Evolutionary conservation across 192 early-diverging fungal genomes (phyloP), one percentile per base, ranked within the genome.

Genomic region (Coemansia erecta): DNA sequence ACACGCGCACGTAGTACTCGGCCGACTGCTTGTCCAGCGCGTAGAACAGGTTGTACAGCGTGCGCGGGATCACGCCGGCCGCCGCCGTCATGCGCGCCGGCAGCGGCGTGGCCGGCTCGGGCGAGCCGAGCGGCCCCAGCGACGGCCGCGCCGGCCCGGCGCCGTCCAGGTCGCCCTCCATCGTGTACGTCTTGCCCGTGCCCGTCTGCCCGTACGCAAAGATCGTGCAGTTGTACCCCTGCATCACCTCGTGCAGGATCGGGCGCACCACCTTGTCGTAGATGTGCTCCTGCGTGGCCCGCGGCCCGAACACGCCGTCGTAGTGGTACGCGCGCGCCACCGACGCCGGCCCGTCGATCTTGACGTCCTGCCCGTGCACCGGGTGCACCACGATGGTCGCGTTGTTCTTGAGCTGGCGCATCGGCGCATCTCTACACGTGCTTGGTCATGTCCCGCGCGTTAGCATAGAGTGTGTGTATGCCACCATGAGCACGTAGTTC

Each of bases 171-270:
- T 95, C 87, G 18, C 94, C 94, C 61, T 98, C 93, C 94, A 98
- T 98, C 2, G 96, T 97, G 63, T 83, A 87, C 11, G 97, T 97
- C 80, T 98, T 98, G 59, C 96, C 96, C 0, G 93, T 92, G 42
- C 94, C 94, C 2, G 93, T 96, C 73, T 94, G 87, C 18, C 87
- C 91, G 61, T 92, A 94, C 5, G 90, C 90, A 63, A 93, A 88
- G 51, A 93, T 86, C 18, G 87, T 89, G 69, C 89, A 89, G 68
- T 89, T 93, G 72, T 87, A 92, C 17, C 90, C 83, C 22, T 74
- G 69, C 52, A 82, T 64, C 28, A 91, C 88, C 48, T 98, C 92
- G 12, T 90, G 76, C 10, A 98, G 70, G 23, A 96, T 95, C 1
- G 93, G 93, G 28, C 64, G 53, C 1, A 91, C 94, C 13, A 89